Evolutionary conservation across 208 protist species (phyloP), one percentile per base, ranked within the genome.

Genomic region (Wallacemonas rigidus): DNA sequence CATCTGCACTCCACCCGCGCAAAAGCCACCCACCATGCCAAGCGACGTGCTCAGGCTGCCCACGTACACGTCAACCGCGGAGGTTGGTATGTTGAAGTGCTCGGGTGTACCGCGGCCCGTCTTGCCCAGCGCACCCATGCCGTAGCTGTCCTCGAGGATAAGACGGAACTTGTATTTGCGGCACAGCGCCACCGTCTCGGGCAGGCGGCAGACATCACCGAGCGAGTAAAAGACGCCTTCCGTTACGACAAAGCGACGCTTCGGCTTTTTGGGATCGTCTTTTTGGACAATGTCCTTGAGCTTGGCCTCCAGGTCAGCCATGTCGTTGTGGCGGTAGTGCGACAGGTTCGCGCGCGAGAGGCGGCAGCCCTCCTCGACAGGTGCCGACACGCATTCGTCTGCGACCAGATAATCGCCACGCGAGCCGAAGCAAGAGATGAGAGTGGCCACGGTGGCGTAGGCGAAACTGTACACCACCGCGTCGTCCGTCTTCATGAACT

Each of bases 91-190:
- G 55, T 85, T 85, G 69, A 93, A 98, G 73, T 99, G 90, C 77
- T 99, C 98, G 14, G 88, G 88, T 0, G 95, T 95, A 44, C 98
- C 98, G 62, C 94, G 90, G 40, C 97, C 98, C 7, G 88, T 97
- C 51, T 89, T 86, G 70, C 98, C 98, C 2, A 99, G 75, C 11
- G 90, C 89, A 45, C 98, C 98, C 71, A 99, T 94, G 15, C 95
- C 94, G 69, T 97, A 91, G 57, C 92, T 95, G 75, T 99, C 98
- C 55, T 99, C 98, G 11, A 99, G 74, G 2, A 99, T 93, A 17
- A 99, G 69, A 50, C 95, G 86, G 81, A 98, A 98, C 65, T 97
- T 95, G 82, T 98, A 98, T 71, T 91, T 87, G 15, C 96, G 74
- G 74, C 98, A 98, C 15, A 99, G 89, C 68, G 76, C 81, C 9